Evolutionary conservation across 495 filamentous ascomycete genomes (phyloP).

Genomic region (Chaetomium fimeti): DNA sequence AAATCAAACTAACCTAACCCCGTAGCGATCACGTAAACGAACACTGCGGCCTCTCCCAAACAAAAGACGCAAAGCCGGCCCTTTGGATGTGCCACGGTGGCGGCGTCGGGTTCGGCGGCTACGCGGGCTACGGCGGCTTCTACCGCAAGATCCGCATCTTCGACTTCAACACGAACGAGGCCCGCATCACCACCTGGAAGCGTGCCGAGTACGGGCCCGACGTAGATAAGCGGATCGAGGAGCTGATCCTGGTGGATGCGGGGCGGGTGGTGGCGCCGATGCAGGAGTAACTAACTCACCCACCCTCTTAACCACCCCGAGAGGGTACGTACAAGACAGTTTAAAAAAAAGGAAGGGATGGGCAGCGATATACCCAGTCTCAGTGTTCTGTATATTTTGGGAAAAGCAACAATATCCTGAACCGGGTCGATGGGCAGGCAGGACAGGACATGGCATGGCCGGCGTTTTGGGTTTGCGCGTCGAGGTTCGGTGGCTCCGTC

Average conservation of each 20-base stretch:
- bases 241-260: constrained; percentile 83
- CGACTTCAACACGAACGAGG: constrained; percentile 88
- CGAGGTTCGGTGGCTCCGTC: neutral
- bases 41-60: constrained; percentile 73
- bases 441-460: constrained; percentile 4
- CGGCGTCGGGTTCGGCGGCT: constrained; percentile 85
- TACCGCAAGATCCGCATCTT: constrained; percentile 82
- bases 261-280: constrained; percentile 57
- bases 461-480: neutral
- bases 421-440: neutral
- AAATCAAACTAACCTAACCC: constrained; percentile 9
- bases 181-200: constrained; percentile 86
- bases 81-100: constrained; percentile 99
- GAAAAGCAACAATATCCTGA: neutral
- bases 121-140: constrained; percentile 84
- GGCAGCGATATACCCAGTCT: neutral
- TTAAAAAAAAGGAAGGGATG: neutral
- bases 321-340: neutral
- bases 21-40: constrained; percentile 90
- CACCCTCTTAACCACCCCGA: neutral
- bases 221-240: constrained; percentile 67
- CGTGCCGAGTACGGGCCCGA: constrained; percentile 78
- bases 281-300: constrained; percentile 2
- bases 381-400: constrained; percentile 1
- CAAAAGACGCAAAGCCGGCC: constrained; percentile 57